phyloP scores from a whole-genome alignment of 2,329 filamentous ascomycete species.

The Trichoderma breve region DNA sequence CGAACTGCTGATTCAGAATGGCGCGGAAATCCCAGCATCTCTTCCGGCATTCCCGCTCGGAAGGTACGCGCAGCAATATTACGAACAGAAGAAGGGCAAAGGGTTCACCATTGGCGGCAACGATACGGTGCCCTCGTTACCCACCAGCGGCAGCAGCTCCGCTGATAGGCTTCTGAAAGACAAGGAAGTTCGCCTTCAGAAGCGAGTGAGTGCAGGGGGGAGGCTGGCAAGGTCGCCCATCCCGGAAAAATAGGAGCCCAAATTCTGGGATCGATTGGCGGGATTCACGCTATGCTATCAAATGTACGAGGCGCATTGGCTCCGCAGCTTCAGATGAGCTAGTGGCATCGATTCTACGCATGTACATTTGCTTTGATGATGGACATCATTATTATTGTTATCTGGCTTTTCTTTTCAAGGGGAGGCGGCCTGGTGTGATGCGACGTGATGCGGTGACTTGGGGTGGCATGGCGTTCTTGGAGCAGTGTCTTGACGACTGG shows the following conservation, averaged over 20 bases:
- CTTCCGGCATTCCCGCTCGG: constrained; percentile 83
- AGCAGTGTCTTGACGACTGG: constrained; percentile 15
- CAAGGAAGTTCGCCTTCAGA: constrained; percentile 68
- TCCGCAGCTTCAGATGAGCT: constrained; percentile 26
- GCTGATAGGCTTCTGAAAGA: constrained; percentile 58
- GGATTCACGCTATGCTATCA: constrained; percentile 39
- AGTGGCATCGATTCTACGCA: constrained; percentile 16
- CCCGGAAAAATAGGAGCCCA: constrained; percentile 56
- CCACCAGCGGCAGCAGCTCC: constrained; percentile 41
- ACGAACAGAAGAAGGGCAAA: constrained; percentile 71
- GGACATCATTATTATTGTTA: not conserved
- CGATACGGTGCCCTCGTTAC: constrained; percentile 63
- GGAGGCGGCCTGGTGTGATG: constrained; percentile 2
- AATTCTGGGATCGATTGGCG: constrained; percentile 40
- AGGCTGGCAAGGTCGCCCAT: constrained; percentile 65
- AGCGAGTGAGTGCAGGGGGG: constrained; percentile 75
- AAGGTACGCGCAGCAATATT: constrained; percentile 73
- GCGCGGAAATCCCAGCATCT: constrained; percentile 75
- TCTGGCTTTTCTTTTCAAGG: constrained; percentile 2
- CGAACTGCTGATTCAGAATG: constrained; percentile 89
- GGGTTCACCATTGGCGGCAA: constrained; percentile 44
- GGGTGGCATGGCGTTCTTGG: constrained; percentile 19
- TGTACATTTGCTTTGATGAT: constrained; percentile 19
- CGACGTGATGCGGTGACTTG: constrained; percentile 5
- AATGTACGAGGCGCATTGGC: constrained; percentile 32